Conservation (phyloP, 768 basidiomycete genomes). For the Leccinum sublutescens region DNA sequence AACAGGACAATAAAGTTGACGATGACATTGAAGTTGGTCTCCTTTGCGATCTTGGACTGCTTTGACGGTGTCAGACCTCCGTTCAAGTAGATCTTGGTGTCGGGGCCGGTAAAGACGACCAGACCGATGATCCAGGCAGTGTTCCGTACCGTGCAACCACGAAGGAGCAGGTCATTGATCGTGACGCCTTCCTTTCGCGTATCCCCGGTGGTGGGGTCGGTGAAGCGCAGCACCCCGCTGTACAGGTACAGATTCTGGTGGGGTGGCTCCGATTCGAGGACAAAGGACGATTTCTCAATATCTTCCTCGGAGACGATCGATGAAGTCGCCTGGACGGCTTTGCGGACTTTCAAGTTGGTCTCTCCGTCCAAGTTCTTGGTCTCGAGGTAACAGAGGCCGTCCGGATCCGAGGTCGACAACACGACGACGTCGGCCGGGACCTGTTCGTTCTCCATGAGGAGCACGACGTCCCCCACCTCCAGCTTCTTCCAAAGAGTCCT, state of each 20-base stretch:
- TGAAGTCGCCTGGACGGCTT: constrained; percentile 72
- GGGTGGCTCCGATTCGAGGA: constrained; percentile 90
- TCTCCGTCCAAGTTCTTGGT: constrained; percentile 99
- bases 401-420: constrained; percentile 86
- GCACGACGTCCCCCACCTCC: constrained; percentile 93
- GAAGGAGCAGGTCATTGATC: constrained; percentile 90
- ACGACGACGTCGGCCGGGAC: constrained; percentile 96
- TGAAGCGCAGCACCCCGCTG: constrained; percentile 81
- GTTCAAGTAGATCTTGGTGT: constrained; percentile 91
- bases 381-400: constrained; percentile 92
- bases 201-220: constrained; percentile 49
- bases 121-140: constrained; percentile 91
- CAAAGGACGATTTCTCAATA: constrained; percentile 80
- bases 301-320: constrained; percentile 84
- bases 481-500: constrained; percentile 98
- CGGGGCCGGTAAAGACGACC: constrained; percentile 91
- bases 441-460: constrained; percentile 91
- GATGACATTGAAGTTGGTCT: constrained; percentile 97
- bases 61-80: constrained; percentile 95
- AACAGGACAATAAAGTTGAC: constrained; percentile 86
- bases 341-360: constrained; percentile 91
- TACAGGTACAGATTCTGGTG: constrained; percentile 92
- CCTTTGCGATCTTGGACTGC: constrained; percentile 94
- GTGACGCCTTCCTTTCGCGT: constrained; percentile 67
- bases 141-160: constrained; percentile 88